Conservation (phyloP, 441 rosid genomes). For the Francoa sonchifolia region DNA sequence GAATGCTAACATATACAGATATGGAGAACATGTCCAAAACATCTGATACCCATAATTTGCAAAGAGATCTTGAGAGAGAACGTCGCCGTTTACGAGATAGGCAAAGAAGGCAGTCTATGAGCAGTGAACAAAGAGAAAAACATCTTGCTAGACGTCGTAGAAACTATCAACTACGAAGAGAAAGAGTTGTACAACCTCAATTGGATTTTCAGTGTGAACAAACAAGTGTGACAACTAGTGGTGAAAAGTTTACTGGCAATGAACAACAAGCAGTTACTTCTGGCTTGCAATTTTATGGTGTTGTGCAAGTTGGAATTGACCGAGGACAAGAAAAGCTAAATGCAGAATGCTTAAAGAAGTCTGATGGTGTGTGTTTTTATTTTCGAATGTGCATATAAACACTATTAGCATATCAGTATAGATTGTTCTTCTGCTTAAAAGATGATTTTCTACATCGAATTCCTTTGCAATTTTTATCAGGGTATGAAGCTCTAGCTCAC, state of each 20-base stretch:
- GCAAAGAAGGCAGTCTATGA: conserved; percentile 84
- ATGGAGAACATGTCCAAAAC: no score
- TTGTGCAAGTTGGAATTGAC: conserved; percentile 12
- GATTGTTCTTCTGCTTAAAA: not conserved
- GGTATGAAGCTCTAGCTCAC: conserved; percentile 44
- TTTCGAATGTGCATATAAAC: not conserved
- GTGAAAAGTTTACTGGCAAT: conserved; percentile 10
- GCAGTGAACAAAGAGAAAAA: conserved; percentile 67
- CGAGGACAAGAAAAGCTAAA: conserved; percentile 17
- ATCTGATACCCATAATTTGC: conserved; percentile 26
- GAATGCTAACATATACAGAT: no score
- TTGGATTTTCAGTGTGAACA: conserved; percentile 27
- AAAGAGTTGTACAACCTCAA: conserved; percentile 39
- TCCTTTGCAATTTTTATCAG: conserved; percentile 20
- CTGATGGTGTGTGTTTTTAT: conserved; percentile 22
- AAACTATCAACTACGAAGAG: conserved; percentile 68
- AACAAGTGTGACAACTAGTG: conserved; percentile 9
- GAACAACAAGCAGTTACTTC: conserved; percentile 15
- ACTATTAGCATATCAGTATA: not conserved
- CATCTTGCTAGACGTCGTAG: conserved; percentile 86
- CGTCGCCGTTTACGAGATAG: conserved; percentile 71
- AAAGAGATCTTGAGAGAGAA: conserved; percentile 74
- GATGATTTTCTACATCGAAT: not conserved
- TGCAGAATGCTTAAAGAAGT: conserved; percentile 15
- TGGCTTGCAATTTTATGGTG: conserved; percentile 19